These are phyloP conservation scores for Ceratobasidium sp. DNA, from an alignment of 1,284 basidiomycete genomes.

Conservation along the genomic window DNA sequence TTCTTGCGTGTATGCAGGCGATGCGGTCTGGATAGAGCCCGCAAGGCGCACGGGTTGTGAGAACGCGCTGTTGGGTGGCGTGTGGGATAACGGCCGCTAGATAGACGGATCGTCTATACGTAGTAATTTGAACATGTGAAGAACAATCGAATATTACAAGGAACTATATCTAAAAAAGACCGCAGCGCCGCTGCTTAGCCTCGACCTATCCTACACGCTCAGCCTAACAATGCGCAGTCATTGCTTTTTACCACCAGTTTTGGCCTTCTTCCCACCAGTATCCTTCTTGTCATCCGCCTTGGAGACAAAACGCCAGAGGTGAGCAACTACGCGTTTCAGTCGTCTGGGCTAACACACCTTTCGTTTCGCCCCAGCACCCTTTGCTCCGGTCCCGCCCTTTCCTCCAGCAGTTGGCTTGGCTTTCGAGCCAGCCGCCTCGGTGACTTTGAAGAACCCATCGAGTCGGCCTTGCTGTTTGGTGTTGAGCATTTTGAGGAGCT, in stretches of 20 bases:
- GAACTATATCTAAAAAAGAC: not conserved
- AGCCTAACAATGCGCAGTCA: not conserved
- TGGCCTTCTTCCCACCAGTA: constrained; percentile 53
- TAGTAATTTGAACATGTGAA: not conserved
- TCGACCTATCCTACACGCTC: constrained; percentile 11
- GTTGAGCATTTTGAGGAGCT: constrained; percentile 87
- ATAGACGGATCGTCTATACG: not conserved
- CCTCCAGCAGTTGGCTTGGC: constrained; percentile 54
- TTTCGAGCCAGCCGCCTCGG: constrained; percentile 63
- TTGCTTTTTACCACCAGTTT: constrained; percentile 52
- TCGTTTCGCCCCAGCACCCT: constrained; percentile 68
- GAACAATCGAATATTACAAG: constrained; percentile 1
- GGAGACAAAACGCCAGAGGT: not conserved
- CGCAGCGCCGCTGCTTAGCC: not conserved
- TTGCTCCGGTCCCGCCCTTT: constrained; percentile 52
- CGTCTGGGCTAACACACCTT: constrained; percentile 63
- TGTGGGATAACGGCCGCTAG: not conserved
- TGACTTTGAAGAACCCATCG: constrained; percentile 93
- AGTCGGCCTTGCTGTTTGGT: constrained; percentile 96
- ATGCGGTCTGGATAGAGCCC: not conserved
- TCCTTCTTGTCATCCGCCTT: constrained; percentile 54
- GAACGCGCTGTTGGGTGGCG: not conserved
- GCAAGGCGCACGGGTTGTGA: not conserved
- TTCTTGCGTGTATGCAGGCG: constrained; percentile 1
- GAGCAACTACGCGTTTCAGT: not conserved